These are phyloP conservation scores for Bipolaris gigantea DNA, from an alignment of 2,329 filamentous ascomycete species.

Conservation along the genomic window DNA sequence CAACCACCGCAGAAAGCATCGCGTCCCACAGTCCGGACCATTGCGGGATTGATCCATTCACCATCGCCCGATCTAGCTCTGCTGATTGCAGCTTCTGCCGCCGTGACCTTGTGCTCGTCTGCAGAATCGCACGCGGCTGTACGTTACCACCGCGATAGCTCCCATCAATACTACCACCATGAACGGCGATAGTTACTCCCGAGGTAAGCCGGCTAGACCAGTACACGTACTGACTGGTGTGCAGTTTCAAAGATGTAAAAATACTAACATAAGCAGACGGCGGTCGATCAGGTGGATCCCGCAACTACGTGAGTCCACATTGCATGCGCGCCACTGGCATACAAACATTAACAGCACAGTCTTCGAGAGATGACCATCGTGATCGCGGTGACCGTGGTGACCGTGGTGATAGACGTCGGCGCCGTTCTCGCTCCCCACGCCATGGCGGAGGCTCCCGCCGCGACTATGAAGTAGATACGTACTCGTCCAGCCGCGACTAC, in stretches of 20 bases:
- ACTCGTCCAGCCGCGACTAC: constrained; percentile 90
- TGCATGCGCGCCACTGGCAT: constrained; percentile 12
- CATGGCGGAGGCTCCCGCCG: constrained; percentile 64
- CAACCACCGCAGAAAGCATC: constrained; percentile 19
- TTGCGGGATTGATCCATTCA: constrained; percentile 12
- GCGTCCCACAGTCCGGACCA: constrained; percentile 19
- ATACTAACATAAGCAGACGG: constrained; percentile 44
- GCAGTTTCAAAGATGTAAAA: constrained; percentile 26
- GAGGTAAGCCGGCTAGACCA: constrained; percentile 60
- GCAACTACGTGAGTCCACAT: constrained; percentile 44
- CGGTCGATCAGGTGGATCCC: constrained; percentile 41
- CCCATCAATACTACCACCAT: constrained; percentile 54
- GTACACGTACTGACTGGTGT: constrained; percentile 43
- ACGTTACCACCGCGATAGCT: constrained; percentile 15
- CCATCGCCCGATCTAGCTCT: constrained; percentile 13
- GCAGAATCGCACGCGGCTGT: constrained; percentile 16
- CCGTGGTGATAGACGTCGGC: constrained; percentile 51
- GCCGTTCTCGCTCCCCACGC: constrained; percentile 86
- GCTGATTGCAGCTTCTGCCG: constrained; percentile 22
- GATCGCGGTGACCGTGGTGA: constrained; percentile 29
- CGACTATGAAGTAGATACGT: constrained; percentile 78
- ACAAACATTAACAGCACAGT: constrained; percentile 33
- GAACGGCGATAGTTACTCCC: constrained; percentile 84
- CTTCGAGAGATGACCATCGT: constrained; percentile 36
- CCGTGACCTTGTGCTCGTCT: constrained; percentile 8